Percentiles rank a stretch among this genome's conserved stretches.
phyloP scores from a whole-genome alignment of 331 rosid species.

The Malus hybrid region DNA sequence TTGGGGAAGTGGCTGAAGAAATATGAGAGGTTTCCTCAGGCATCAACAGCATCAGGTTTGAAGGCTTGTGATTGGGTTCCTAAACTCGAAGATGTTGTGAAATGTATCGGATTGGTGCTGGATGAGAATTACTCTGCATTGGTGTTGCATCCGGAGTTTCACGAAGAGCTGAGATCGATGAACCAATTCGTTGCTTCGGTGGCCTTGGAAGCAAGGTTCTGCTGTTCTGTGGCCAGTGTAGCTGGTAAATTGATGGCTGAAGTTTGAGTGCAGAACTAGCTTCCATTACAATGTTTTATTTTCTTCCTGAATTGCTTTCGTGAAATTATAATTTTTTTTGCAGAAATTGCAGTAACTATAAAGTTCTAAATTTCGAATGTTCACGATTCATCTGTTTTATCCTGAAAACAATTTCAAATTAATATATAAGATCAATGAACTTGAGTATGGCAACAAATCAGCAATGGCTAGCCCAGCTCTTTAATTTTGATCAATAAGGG shows the following conservation, averaged over 20 bases:
- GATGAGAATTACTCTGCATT: conserved; percentile 66
- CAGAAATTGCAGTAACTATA: no score
- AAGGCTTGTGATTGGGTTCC: conserved; percentile 73
- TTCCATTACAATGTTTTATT: no score
- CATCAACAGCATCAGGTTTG: conserved; percentile 37
- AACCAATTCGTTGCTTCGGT: conserved; percentile 47
- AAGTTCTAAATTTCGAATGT: neutral
- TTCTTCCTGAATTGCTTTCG: neutral
- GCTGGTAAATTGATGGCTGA: conserved; percentile 44
- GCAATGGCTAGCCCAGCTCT: no score
- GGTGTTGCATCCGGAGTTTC: conserved; percentile 73
- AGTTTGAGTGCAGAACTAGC: conserved; percentile 7
- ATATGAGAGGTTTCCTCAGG: conserved; percentile 74
- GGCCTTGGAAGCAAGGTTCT: conserved; percentile 51
- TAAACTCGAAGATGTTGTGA: conserved; percentile 65
- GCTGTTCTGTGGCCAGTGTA: conserved; percentile 39
- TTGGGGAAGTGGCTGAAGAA: conserved; percentile 81
- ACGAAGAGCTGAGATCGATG: conserved; percentile 54
- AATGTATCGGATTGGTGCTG: conserved; percentile 47
- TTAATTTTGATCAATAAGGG: no score
- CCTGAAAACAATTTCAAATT: neutral
- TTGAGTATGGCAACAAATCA: neutral
- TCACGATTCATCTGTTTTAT: neutral
- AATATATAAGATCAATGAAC: neutral
- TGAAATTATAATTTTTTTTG: neutral